These are phyloP conservation scores for Aureobasidium mangrovei DNA, from an alignment of 2,329 filamentous ascomycete species.

Conservation along the genomic window DNA sequence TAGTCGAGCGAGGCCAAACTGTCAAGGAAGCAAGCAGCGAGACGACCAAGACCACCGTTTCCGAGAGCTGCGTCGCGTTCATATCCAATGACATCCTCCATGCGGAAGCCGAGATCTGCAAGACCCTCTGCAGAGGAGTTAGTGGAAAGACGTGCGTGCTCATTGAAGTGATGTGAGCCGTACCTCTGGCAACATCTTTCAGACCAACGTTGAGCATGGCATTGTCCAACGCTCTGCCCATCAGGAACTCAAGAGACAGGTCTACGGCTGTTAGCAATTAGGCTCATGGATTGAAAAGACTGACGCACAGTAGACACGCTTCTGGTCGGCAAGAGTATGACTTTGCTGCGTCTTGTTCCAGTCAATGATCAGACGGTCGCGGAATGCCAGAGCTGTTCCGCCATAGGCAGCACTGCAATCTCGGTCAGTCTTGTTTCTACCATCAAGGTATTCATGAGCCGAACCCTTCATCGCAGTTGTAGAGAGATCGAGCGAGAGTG, in stretches of 20 bases:
- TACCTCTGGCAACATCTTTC: slow-evolving; percentile 76
- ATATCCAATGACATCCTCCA: slow-evolving; percentile 90
- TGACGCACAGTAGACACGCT: slow-evolving; percentile 75
- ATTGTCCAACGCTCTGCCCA: slow-evolving; percentile 95
- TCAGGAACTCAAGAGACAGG: slow-evolving; percentile 91
- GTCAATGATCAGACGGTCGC: slow-evolving; percentile 84
- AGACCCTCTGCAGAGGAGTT: slow-evolving; percentile 57
- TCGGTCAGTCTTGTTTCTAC: slow-evolving; percentile 7
- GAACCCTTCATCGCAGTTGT: slow-evolving; percentile 86
- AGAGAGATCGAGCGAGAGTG: slow-evolving; percentile 87
- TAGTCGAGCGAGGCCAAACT: slow-evolving; percentile 91
- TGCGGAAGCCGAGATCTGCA: slow-evolving; percentile 82
- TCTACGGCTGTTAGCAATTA: slow-evolving; percentile 38
- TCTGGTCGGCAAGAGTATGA: slow-evolving; percentile 82
- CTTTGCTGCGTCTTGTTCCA: slow-evolving; percentile 98
- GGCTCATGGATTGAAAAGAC: too few relatives aligned
- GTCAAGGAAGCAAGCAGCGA: slow-evolving; percentile 95
- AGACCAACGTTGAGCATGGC: slow-evolving; percentile 92
- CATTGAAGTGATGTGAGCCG: slow-evolving; percentile 22
- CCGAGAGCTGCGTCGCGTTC: slow-evolving; percentile 95
- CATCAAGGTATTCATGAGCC: slow-evolving; percentile 14
- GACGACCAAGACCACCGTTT: slow-evolving; percentile 87
- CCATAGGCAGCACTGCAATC: slow-evolving; percentile 66
- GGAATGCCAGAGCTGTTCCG: slow-evolving; percentile 82
- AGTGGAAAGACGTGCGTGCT: slow-evolving; percentile 14